These are phyloP conservation scores for Chenopodium suecicum DNA, from an alignment of 148 eudicot species.

Conservation along the genomic window DNA sequence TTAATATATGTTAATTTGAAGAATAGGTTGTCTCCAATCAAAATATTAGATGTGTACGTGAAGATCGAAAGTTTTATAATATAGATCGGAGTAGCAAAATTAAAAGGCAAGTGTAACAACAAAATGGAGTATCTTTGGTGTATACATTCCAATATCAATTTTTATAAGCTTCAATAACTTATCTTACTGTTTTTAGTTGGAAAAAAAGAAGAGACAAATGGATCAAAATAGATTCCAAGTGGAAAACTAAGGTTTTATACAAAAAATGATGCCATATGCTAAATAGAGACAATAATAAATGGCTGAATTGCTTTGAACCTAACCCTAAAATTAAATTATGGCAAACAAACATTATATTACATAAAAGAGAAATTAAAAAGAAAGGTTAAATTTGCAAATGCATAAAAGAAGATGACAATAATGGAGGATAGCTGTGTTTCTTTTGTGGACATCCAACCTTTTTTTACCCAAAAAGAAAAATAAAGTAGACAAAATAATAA, in stretches of 20 bases:
- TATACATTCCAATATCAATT: neutral
- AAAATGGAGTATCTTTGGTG: neutral
- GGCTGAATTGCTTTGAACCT: neutral
- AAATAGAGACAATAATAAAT: constrained; percentile 16
- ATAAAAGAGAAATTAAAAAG: neutral
- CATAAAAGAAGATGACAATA: constrained; percentile 16
- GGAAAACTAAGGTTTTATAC: neutral
- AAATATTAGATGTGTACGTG: too few relatives aligned
- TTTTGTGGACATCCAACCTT: neutral
- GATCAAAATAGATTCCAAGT: neutral
- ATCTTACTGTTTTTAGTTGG: neutral
- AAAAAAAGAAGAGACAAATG: neutral
- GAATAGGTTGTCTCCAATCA: neutral
- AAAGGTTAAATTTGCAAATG: constrained; percentile 10
- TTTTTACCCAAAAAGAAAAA: neutral
- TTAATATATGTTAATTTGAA: too few relatives aligned
- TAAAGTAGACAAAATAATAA: neutral
- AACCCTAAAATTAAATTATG: neutral
- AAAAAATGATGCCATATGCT: neutral
- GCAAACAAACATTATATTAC: neutral
- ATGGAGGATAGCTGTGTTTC: constrained; percentile 13
- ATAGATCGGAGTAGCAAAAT: too few relatives aligned
- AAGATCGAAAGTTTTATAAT: too few relatives aligned
- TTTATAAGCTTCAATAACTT: neutral
- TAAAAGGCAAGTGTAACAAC: too few relatives aligned